phyloP scores from a whole-genome alignment of 768 basidiomycete genomes.

The Trametes elegans region DNA sequence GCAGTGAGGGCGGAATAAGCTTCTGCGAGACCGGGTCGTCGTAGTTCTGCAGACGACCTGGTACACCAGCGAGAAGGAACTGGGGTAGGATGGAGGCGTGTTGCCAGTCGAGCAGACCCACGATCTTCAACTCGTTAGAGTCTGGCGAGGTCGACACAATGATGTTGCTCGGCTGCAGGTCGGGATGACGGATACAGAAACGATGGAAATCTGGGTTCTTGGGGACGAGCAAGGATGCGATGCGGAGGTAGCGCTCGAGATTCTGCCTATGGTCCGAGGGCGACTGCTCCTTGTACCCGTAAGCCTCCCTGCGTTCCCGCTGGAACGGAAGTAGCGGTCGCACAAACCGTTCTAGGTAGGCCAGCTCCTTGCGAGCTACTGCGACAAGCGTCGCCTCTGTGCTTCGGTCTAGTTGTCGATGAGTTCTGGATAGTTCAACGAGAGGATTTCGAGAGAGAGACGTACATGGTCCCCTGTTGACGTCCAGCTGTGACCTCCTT shows the following conservation, averaged over 20 bases:
- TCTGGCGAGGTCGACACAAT: slow-evolving; percentile 45
- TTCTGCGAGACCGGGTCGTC: slow-evolving; percentile 39
- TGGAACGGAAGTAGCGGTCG: slow-evolving; percentile 44
- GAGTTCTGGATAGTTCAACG: slow-evolving; percentile 28
- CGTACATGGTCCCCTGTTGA: slow-evolving; percentile 53
- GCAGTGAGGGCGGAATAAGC: slow-evolving; percentile 42
- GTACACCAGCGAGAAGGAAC: slow-evolving; percentile 49
- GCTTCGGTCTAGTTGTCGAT: slow-evolving; percentile 39
- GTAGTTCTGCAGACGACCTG: slow-evolving; percentile 45
- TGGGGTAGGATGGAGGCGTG: slow-evolving; percentile 51
- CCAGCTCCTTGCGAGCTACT: slow-evolving; percentile 46
- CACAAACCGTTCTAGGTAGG: slow-evolving; percentile 48
- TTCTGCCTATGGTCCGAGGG: slow-evolving; percentile 47
- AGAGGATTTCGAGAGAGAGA: slow-evolving; percentile 34
- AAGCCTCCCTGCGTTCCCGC: slow-evolving; percentile 41
- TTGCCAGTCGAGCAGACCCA: slow-evolving; percentile 31
- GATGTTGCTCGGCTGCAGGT: slow-evolving; percentile 45
- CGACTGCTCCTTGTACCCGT: slow-evolving; percentile 43
- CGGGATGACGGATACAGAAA: slow-evolving; percentile 51
- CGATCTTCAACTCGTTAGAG: slow-evolving; percentile 39
- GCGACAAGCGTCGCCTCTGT: slow-evolving; percentile 41
- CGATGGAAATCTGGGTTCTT: slow-evolving; percentile 35
- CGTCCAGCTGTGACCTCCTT: slow-evolving; percentile 46
- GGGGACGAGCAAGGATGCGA: slow-evolving; percentile 46
- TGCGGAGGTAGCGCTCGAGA: slow-evolving; percentile 45